Evolutionary conservation across 495 filamentous ascomycete species (phyloP).

Genomic region (Xylaria nigripes): DNA sequence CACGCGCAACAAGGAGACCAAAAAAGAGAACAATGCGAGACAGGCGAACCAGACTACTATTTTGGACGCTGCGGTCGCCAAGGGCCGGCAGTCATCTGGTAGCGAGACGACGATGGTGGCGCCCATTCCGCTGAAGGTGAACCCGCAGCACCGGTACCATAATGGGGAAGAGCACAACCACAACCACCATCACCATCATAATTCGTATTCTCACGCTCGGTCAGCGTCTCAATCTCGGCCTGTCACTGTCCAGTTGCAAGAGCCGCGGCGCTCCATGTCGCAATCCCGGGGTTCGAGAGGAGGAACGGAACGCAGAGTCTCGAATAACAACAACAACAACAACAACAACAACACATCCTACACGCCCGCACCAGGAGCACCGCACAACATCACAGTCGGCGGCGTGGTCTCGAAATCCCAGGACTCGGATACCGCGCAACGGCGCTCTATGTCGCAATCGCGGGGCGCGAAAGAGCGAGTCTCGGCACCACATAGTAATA

Average conservation of each 20-base stretch:
- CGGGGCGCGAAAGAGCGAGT: too few species aligned
- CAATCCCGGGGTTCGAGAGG: not conserved
- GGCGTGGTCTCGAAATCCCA: not conserved
- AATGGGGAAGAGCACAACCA: not conserved
- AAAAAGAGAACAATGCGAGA: constrained; percentile 3
- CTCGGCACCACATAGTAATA: not conserved
- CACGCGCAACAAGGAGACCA: constrained; percentile 14
- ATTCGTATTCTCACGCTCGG: not conserved
- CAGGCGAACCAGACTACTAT: constrained; percentile 5
- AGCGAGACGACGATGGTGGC: not conserved
- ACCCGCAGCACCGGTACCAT: not conserved
- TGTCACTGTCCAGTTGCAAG: not conserved
- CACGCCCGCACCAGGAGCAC: not conserved
- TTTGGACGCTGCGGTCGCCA: not conserved
- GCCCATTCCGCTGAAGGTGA: not conserved
- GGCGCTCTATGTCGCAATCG: too few species aligned
- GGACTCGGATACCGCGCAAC: not conserved
- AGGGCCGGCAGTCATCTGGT: not conserved
- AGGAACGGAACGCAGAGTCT: too few species aligned
- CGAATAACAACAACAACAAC: too few species aligned
- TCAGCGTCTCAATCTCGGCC: not conserved
- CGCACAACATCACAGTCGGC: too few species aligned
- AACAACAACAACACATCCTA: not conserved
- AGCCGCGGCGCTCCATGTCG: not conserved
- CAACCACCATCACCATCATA: too few species aligned